Base-by-base conservation (phyloP, 768 basidiomycete species). In the Sistotremastrum suecicum region DNA sequence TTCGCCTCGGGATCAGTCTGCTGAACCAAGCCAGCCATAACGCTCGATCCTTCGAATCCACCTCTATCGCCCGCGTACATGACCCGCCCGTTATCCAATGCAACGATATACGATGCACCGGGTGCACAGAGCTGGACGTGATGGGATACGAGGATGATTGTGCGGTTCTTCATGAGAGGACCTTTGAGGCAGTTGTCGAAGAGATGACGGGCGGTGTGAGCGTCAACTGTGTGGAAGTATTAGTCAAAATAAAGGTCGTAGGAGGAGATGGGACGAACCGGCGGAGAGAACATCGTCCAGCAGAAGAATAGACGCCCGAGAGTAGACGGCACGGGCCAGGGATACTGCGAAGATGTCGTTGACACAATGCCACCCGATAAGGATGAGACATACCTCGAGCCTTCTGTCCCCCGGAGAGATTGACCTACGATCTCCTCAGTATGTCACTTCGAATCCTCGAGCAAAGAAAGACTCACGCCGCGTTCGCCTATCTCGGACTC, bases 141-240 rank as follows among this genome's bases (percentile, higher is more conserved):
- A 56, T 99, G 94, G 3, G 92, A 95, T 43, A 95, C 90, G 28
- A 98, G 70, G 39, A 97, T 69, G 42, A 94, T 65, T 1, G 92
- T 95, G 41, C 91, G 71, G 11, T 76, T 79, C n/a, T 65, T 61
- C 58, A 90, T 69, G 37, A 95, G 65, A 41, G 83, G 78, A 5
- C 92, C 90, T 51, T 72, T 69, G 20, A 98, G 66, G 54, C 88
- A 91, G 44, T 87, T 69, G 12, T 76, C 67, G 54, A 81, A 82
- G 39, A 98, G 74, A 62, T 86, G 83, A 51, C 81, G 76, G 0
- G 89, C 83, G 0, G 87, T 90, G 53, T 81, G 78, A 1, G 78
- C 88, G 55, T 97, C 91, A 41, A 95, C 91, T 71, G 54, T 48
- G 37, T 29, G 42, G 36, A 38, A 42, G 5, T 12, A 29, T 43